These are phyloP conservation scores for Boletus rubescentipes DNA, from an alignment of 768 basidiomycete species.

Conservation along the genomic window DNA sequence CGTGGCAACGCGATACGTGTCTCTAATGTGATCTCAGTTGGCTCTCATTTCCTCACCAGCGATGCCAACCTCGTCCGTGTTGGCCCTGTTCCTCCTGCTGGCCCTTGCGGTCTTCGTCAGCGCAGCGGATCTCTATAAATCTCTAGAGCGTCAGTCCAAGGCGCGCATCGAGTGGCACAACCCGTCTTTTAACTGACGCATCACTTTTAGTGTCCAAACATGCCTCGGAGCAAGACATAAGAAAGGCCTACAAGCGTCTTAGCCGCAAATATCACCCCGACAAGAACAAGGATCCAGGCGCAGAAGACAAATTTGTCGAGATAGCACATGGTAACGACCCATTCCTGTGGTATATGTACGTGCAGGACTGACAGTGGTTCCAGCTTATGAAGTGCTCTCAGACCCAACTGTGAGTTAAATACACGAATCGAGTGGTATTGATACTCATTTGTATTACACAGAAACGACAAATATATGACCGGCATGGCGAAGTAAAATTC, in stretches of 20 bases:
- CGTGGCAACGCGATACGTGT: conserved; percentile 32
- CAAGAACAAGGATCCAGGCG: conserved; percentile 85
- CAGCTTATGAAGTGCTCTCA: conserved; percentile 94
- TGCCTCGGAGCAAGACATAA: conserved; percentile 85
- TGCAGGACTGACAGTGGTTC: conserved; percentile 7
- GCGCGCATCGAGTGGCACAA: conserved; percentile 25
- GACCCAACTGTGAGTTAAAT: conserved; percentile 62
- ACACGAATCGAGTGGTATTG: not conserved
- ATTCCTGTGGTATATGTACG: not conserved
- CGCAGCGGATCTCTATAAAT: conserved; percentile 80
- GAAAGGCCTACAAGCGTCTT: conserved; percentile 87
- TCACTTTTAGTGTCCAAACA: conserved; percentile 56
- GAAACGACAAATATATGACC: conserved; percentile 94
- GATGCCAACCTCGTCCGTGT: conserved; percentile 29
- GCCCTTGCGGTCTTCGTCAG: conserved; percentile 30
- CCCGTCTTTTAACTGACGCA: conserved; percentile 23
- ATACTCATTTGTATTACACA: conserved; percentile 30
- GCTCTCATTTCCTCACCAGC: not conserved
- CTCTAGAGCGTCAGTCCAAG: conserved; percentile 69
- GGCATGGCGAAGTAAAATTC: conserved; percentile 75
- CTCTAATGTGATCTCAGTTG: conserved; percentile 4
- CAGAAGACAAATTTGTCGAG: conserved; percentile 86
- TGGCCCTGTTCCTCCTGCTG: conserved; percentile 31
- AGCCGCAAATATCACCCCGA: conserved; percentile 92
- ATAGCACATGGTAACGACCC: conserved; percentile 74